Evolutionary conservation across 148 eudicot species (phyloP), one percentile per base, ranked within the genome.

Genomic region (Rhododendron vialii): DNA sequence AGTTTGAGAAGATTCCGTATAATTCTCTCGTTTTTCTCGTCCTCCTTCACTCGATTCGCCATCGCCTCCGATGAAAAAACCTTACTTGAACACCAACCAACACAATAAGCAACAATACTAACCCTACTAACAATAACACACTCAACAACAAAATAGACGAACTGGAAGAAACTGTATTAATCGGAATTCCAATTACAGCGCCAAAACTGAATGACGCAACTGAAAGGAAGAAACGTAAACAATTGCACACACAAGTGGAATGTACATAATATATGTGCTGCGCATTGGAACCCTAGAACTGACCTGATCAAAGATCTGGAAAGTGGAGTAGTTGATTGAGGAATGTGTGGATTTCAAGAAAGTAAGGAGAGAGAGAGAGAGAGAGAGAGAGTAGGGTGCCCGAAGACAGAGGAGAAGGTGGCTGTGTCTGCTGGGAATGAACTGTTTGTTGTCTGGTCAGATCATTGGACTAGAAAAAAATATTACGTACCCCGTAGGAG

Each of bases 11-110:
- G 94, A 90, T 91, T 90, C 75, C 98, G 87, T 77, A 95, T 95
- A 80, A 88, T 89, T 75, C 89, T 91, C 93, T 95, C 98, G 85
- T 93, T 91, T 86, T 87, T 93, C 90, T 91, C 95, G 26, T 93
- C 98, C 83, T 94, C 98, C 91, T 94, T 95, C 90, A 90, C 63
- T 86, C 91, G 92, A 90, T 75, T 95, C 63, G 92, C 94, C 98
- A 95, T 95, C 84, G 82, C 80, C 93, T 84, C 89, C 88, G 87
- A 84, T 82, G 85, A 88, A 89, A 86, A 89, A 88, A 50, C 86
- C 82, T 81, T 82, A 82, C 36, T 38, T 43, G 43, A 36, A 71
- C 85, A 84, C 3, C 55, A 6, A 83, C 14, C 36, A 61, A 76
- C 36, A 61, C 51, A 82, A 41, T 30, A 4, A 81, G 24, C 36